A percentile compares a stretch with the other conserved stretches of the same genome.
Evolutionary conservation across 228 moss, liverwort and hornwort genomes (phyloP).

Genomic region (Sphagnum fallax): DNA sequence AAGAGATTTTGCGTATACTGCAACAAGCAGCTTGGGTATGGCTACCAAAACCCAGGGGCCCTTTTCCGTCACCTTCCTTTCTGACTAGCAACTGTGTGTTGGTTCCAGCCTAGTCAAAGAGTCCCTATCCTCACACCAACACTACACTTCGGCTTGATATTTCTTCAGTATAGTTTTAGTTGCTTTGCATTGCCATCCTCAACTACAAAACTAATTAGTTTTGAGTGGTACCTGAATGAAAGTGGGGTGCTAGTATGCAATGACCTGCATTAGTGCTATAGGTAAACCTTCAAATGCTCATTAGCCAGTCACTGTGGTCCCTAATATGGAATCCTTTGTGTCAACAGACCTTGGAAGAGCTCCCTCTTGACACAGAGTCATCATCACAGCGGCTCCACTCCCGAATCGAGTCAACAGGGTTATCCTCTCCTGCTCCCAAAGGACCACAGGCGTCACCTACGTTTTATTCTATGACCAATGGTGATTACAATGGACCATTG

Average conservation of each 20-base stretch:
- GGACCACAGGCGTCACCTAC: conserved; percentile 58
- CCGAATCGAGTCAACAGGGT: conserved; percentile 61
- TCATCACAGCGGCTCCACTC: conserved; percentile 58
- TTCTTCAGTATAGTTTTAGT: background rate
- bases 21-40: conserved; percentile 98
- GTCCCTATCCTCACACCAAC: too few species aligned
- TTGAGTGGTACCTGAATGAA: conserved; percentile 27
- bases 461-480: conserved; percentile 58
- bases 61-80: too few species aligned
- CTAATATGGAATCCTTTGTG: conserved; percentile 16
- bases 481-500: conserved; percentile 52
- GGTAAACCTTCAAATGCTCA: too few species aligned
- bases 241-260: too few species aligned
- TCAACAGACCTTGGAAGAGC: conserved; percentile 98
- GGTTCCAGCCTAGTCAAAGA: too few species aligned
- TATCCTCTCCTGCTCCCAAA: conserved; percentile 71
- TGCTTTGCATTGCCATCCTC: background rate
- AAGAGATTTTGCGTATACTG: conserved; percentile 89
- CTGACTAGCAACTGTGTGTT: too few species aligned
- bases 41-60: background rate
- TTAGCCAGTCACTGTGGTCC: too few species aligned
- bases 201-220: conserved; percentile 21
- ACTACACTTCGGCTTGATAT: background rate
- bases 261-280: too few species aligned
- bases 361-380: conserved; percentile 82